phyloP scores from a whole-genome alignment of 345 rosid genomes.

The Odontarrhena argentea region DNA sequence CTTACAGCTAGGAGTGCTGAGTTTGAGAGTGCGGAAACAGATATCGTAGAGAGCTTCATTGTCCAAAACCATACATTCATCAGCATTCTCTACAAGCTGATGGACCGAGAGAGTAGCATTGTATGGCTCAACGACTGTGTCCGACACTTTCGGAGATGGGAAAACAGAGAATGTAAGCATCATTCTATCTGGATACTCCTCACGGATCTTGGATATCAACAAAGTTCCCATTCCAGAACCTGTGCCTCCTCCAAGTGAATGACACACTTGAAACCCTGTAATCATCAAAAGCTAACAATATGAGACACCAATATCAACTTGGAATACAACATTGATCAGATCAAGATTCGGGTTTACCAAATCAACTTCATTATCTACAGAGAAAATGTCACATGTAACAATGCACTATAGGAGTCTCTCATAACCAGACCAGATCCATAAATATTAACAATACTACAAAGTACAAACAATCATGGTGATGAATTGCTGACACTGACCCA shows the following conservation, averaged over 20 bases:
- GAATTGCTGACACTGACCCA: slow-evolving; percentile 13
- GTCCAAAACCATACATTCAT: slow-evolving; percentile 97
- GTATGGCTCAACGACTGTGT: slow-evolving; percentile 98
- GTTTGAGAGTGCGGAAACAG: slow-evolving; percentile 97
- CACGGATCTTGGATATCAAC: slow-evolving; percentile 88
- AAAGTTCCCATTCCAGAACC: slow-evolving; percentile 99
- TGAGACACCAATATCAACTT: not conserved
- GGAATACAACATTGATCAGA: not conserved
- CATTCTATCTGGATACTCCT: slow-evolving; percentile 98
- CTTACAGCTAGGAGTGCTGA: slow-evolving; percentile 97
- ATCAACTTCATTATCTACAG: not conserved
- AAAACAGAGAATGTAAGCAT: slow-evolving; percentile 98
- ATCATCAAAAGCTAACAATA: not conserved
- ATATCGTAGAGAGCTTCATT: slow-evolving; percentile 97
- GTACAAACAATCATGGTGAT: not conserved
- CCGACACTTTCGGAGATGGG: slow-evolving; percentile 97
- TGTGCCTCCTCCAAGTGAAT: slow-evolving; percentile 96
- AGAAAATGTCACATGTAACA: not conserved
- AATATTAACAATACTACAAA: not conserved
- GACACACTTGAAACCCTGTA: slow-evolving; percentile 93
- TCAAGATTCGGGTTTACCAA: not conserved
- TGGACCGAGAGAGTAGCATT: slow-evolving; percentile 98
- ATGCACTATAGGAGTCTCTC: not conserved
- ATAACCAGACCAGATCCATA: not conserved
- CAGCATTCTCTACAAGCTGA: slow-evolving; percentile 94